Base-by-base conservation (phyloP, 129 eudicot species). In the Saposhnikovia divaricata region DNA sequence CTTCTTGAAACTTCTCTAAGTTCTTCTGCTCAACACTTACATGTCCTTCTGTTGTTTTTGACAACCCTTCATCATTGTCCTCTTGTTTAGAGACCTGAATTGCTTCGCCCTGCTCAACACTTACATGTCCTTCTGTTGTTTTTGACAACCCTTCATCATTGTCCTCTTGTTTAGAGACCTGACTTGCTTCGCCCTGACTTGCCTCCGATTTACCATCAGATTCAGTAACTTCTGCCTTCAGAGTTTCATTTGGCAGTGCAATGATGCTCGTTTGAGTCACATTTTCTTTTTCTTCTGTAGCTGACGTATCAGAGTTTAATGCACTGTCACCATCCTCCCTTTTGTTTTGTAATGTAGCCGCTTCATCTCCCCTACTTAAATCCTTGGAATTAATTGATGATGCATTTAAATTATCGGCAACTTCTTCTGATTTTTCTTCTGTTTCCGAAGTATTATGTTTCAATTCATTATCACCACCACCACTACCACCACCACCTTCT, bases 1-100 rank as follows among this genome's bases (percentile, higher is more conserved):
- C 97, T 0, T 85, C 87, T 12, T 79, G 82, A 34, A 42, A 25
- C 74, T 15, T 59, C 78, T 77, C 81, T 42, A 71, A 4, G 47
- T 71, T 37, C 71, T 78, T 72, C 43, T 45, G 31, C 25, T 81
- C 81, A 1, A 76, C 46, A 70, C 74, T 77, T 34, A 44, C 57
- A 34, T 37, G 61, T 27, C 21, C 71, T 1, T 12, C 71, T 47
- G 28, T 77, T 12, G 42, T 21, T 50, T 80, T 40, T 45, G 83
- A 11, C 1, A 28, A 65, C 25, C 25, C 51, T n/a, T 61, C 69
- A 61, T 25, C 34, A n/a, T 25, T 61, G 15, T n/a, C 34, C 69
- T 9, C 69, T 61, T 43, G 77, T 38, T 18, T 70, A 2, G 69
- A 82, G 50, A 9, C 47, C 9, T 46, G 47, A 45, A 11, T 43